Conservation (phyloP, 176 grass and related monocot species). For the Triticum dicoccoides region DNA sequence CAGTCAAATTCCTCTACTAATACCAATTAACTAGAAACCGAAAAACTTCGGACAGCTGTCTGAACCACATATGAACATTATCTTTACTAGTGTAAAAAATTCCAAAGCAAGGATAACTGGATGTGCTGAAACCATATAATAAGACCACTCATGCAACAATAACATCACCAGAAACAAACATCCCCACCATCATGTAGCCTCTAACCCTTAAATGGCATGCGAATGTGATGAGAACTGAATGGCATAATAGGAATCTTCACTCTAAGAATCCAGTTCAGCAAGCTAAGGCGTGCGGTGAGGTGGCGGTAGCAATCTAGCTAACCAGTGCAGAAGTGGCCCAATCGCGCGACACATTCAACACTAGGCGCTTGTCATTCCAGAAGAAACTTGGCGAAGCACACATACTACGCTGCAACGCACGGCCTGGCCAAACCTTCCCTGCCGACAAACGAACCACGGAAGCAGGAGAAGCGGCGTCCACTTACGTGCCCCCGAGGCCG, state of each 20-base stretch:
- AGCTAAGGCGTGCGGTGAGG: background rate
- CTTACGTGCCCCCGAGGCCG: slow-evolving; percentile 94
- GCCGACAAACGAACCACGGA: background rate
- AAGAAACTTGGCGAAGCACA: background rate
- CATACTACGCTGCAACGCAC: background rate
- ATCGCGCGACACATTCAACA: background rate
- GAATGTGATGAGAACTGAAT: background rate
- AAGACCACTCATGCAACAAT: background rate
- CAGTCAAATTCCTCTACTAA: background rate
- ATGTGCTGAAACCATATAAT: background rate
- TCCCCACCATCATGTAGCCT: background rate
- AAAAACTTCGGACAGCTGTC: background rate
- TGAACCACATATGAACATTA: background rate
- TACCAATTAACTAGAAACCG: background rate
- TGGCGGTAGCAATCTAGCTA: background rate
- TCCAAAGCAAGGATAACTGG: background rate
- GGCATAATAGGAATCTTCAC: background rate
- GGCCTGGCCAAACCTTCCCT: background rate
- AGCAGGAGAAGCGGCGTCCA: background rate
- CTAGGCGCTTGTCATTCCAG: background rate
- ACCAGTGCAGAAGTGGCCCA: background rate
- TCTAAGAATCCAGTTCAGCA: background rate
- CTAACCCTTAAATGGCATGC: background rate
- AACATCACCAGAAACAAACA: background rate
- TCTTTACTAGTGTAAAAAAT: background rate